Evolutionary conservation across 2,329 filamentous ascomycete genomes (phyloP), one percentile per base, ranked within the genome.

Genomic region (Alternaria burnsii): DNA sequence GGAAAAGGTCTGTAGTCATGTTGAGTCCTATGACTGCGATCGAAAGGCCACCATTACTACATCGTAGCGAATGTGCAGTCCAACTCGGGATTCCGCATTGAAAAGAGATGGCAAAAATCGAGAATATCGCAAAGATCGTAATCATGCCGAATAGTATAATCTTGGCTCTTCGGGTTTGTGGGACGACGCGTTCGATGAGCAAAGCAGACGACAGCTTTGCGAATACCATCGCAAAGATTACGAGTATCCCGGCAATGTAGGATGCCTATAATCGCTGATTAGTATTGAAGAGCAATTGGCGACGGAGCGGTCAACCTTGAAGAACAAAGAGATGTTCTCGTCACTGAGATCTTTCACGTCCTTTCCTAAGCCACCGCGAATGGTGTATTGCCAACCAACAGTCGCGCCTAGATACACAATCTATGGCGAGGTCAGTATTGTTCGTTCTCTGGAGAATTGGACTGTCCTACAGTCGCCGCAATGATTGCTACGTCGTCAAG

Each of bases 1-100:
- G 57, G 7, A 73, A 28, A 11, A 66, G 43, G 44, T 76, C 73
- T 0, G 71, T 68, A 8, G 63, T 20, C 22, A 73, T 63, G 52
- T 75, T 71, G 6, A 63, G 55, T 3, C 55, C 57, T 14, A 70
- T 70, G 24, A 68, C 63, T 10, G 67, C 51, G 38, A 71, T 65
- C 28, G 62, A 8, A 3, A 69, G 57, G 5, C 56, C 54, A 10
- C 60, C 66, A 22, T 64, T 53, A 3, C 54, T 34, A 54, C 71
- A 74, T 41, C 51, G 50, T 11, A 52, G 16, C 7, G 55, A 40
- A 11, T 55, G 48, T 16, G 43, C 18, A 9, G 61, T 52, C 62
- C 66, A 67, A 4, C 57, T 38, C 8, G 65, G 62, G 6, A 66
- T 11, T 8, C 58, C 62, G 38, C 71, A 73, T 32, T 67, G 67